Percentiles rank a stretch among this genome's conserved stretches.
phyloP scores from a whole-genome alignment of 2,329 filamentous ascomycete species.

The Fusarium annulatum region DNA sequence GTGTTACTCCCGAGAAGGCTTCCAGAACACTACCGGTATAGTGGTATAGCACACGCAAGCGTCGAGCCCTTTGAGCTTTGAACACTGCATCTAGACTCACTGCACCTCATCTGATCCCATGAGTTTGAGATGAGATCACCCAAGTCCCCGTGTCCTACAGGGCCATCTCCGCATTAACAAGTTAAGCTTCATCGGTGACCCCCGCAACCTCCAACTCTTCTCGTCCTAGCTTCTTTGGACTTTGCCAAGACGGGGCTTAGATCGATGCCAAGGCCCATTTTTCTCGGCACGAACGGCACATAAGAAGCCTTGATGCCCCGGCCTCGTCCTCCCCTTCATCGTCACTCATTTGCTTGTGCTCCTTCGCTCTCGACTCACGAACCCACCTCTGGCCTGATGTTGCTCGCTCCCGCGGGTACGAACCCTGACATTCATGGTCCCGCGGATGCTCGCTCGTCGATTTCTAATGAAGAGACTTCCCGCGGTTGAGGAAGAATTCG shows the following conservation, averaged over 20 bases:
- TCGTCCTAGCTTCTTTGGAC: neutral
- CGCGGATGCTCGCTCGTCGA: neutral
- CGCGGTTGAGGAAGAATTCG: neutral
- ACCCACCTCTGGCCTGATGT: neutral
- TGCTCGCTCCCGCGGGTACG: neutral
- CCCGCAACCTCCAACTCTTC: neutral
- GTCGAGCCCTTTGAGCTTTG: neutral
- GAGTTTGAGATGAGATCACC: neutral
- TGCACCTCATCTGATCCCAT: neutral
- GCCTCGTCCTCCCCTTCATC: neutral
- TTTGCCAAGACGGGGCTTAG: conserved; percentile 4
- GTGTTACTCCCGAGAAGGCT: neutral
- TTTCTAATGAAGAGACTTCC: neutral
- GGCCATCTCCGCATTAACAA: neutral
- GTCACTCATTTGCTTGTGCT: neutral
- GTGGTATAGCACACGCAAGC: neutral
- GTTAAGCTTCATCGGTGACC: neutral
- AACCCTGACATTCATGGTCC: neutral
- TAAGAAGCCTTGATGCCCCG: conserved; percentile 10
- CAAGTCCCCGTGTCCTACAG: neutral
- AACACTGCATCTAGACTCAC: neutral
- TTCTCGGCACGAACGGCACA: conserved; percentile 28
- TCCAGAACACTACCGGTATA: neutral
- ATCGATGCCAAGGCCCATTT: neutral
- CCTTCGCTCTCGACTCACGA: neutral